Percentiles rank a stretch among this genome's conserved stretches.
Evolutionary conservation across 2,329 filamentous ascomycete species (phyloP).

Genomic region (Xylaria sp.): DNA sequence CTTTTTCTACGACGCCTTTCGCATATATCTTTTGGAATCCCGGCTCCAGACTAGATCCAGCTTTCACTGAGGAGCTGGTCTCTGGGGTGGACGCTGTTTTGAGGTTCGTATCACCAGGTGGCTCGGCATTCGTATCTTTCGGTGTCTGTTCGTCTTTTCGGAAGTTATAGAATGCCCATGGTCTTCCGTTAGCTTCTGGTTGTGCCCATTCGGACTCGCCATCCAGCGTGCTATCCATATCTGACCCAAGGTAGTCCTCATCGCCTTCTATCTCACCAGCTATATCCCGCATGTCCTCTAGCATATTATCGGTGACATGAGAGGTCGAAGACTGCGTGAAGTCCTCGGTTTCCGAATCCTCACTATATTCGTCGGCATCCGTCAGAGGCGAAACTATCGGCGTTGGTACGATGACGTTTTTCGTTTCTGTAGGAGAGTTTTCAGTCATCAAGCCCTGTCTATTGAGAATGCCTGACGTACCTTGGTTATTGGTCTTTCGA

Average conservation of each 20-base stretch:
- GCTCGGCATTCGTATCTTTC: neutral
- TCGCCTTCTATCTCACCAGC: constrained; percentile 37
- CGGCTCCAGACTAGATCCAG: neutral
- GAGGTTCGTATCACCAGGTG: constrained; percentile 4
- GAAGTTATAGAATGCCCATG: constrained; percentile 37
- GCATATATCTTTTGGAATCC: neutral
- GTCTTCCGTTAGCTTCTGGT: constrained; percentile 7
- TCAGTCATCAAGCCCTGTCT: neutral
- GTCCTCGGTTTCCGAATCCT: constrained; percentile 7
- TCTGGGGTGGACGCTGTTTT: constrained; percentile 3
- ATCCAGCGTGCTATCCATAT: constrained; percentile 23
- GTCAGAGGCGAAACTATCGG: neutral
- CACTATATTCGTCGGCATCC: neutral
- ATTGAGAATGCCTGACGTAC: constrained; percentile 17
- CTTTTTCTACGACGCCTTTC: neutral
- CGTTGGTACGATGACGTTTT: neutral
- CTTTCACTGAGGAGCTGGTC: neutral
- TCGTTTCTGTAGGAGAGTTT: neutral
- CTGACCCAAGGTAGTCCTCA: constrained; percentile 34
- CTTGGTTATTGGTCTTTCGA: constrained; percentile 5
- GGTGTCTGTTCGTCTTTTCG: constrained; percentile 14
- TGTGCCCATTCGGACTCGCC: constrained; percentile 27
- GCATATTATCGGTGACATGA: constrained; percentile 26
- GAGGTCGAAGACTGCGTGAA: constrained; percentile 9
- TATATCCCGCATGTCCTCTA: constrained; percentile 27